Base-by-base conservation (phyloP, 805 yeast species). In the Candida vaughaniae region DNA sequence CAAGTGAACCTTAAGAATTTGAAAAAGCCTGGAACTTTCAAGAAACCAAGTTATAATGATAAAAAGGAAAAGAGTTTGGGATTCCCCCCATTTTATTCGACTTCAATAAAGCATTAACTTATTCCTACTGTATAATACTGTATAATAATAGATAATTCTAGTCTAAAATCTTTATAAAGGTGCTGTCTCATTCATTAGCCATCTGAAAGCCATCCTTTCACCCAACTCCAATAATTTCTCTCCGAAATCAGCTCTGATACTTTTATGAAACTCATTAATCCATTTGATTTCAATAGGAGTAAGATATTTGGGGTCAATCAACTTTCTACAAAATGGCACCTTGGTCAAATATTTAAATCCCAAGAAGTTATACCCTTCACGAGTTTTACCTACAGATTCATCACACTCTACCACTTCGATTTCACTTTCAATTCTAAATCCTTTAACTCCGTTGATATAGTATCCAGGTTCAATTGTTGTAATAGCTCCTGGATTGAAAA, bases 401-500 rank as follows among this genome's bases (percentile, higher is more conserved):
- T 49, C 56, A 35, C 58, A 46, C 46, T 72, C 72, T 14, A 81
- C 78, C 26, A 77, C 70, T 32, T 82, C 69, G 29, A 93, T 58
- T 48, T 89, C 90, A 55, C 88, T 85, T 61, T 93, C 99, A 38
- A 93, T 78, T 47, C 99, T 73, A 43, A 91, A 76, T 8, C 99
- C 99, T 58, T 76, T 89, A 43, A 82, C 79, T n/a, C 90, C 91
- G 49, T 87, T 95, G 45, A 82, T 78, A 59, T 93, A 93, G 58
- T 70, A 91, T 0, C 99, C 99, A 0, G 99, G 99, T 60, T 93
- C 99, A 62, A 90, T 90, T 34, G 95, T 82, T 27, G 88, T 64
- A 16, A 90, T 73, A 48, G 82, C 86, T 4, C 97, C 97, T 18
- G 55, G 54, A 30, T 55, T 48, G 42, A 62, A 66, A 17, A 58